These are phyloP conservation scores for Acacia concinna DNA, from an alignment of 331 rosid species.

Conservation along the genomic window DNA sequence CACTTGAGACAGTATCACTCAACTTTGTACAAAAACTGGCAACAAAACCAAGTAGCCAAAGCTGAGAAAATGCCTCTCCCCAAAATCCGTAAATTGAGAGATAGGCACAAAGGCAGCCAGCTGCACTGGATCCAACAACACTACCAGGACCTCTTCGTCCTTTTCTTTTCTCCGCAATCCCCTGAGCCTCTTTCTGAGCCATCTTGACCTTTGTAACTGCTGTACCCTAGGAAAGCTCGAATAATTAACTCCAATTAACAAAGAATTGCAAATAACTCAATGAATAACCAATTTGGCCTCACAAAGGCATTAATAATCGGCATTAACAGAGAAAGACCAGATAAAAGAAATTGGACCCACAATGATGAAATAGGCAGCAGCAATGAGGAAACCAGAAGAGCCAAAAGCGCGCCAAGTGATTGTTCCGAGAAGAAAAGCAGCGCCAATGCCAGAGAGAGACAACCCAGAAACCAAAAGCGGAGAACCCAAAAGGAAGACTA, in stretches of 20 bases:
- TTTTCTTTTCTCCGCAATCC: conserved; percentile 89
- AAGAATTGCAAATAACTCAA: not conserved
- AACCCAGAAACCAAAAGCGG: conserved; percentile 58
- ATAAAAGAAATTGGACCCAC: conserved; percentile 31
- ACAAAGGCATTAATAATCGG: not conserved
- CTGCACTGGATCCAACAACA: conserved; percentile 96
- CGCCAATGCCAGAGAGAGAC: conserved; percentile 65
- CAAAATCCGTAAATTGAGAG: conserved; percentile 67
- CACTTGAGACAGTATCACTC: conserved; percentile 81
- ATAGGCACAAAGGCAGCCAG: conserved; percentile 85
- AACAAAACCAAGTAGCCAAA: conserved; percentile 94
- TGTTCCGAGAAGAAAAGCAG: conserved; percentile 90
- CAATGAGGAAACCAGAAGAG: conserved; percentile 70
- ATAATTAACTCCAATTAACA: conserved; percentile 38
- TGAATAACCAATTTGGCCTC: not conserved
- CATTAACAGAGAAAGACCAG: not conserved
- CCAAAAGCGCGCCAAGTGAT: conserved; percentile 98
- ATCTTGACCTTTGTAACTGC: conserved; percentile 91
- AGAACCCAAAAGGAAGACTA: conserved; percentile 59
- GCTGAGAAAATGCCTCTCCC: conserved; percentile 60
- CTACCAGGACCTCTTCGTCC: conserved; percentile 97
- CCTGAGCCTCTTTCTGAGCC: conserved; percentile 90
- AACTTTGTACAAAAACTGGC: conserved; percentile 97
- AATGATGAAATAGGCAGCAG: conserved; percentile 65
- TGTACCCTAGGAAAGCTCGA: conserved; percentile 65